Evolutionary conservation across 2,329 filamentous ascomycete genomes (phyloP).

Genomic region (Pseudogymnoascus pannorum): DNA sequence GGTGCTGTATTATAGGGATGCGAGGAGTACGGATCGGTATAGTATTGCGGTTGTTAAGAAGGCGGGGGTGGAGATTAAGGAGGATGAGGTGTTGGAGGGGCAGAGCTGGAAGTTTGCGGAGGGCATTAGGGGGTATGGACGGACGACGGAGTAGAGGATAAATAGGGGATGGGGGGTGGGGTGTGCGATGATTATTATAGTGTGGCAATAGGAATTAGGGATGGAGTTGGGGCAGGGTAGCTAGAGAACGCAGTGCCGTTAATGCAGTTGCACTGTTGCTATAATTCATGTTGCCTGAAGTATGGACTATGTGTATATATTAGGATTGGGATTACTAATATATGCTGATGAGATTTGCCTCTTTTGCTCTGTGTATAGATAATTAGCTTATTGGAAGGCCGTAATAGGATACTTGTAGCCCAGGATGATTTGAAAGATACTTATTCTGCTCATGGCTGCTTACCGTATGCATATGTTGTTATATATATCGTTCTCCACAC

Average conservation of each 20-base stretch:
- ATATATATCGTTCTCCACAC: neutral
- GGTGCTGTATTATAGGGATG: conserved; percentile 95
- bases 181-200: neutral
- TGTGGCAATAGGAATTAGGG: neutral
- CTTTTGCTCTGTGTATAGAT: neutral
- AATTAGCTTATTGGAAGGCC: neutral
- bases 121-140: conserved; percentile 83
- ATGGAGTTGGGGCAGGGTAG: neutral
- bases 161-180: neutral
- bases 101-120: conserved; percentile 99
- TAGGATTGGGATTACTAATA: neutral
- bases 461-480: no score
- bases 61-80: conserved; percentile 77
- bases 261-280: neutral
- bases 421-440: neutral
- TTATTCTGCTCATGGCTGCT: neutral
- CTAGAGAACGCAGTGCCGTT: neutral
- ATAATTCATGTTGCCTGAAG: neutral
- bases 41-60: conserved; percentile 85
- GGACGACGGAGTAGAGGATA: neutral
- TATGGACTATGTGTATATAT: neutral
- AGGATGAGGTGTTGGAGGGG: conserved; percentile 80
- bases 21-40: conserved; percentile 84
- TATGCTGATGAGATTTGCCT: neutral
- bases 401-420: neutral